Percentiles rank a stretch among this genome's conserved stretches.
These are phyloP conservation scores for Pseudopediastrum boryanum DNA, from an alignment of 139 green algal species.

Conservation along the genomic window DNA sequence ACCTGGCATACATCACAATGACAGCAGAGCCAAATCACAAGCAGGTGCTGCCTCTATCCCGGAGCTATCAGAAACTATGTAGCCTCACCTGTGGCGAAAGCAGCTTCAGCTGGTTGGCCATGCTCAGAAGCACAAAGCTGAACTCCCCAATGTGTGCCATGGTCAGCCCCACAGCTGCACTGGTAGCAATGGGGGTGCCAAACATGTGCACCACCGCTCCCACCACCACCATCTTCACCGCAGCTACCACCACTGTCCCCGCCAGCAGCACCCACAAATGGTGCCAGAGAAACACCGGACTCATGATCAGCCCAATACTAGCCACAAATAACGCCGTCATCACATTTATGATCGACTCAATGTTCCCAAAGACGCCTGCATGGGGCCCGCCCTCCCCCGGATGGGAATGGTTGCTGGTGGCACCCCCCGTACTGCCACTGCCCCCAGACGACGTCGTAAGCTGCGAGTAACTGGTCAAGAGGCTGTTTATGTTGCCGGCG, in stretches of 20 bases:
- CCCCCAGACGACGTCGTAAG: too few species aligned
- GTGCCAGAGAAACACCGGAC: conserved; percentile 82
- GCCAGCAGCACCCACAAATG: conserved; percentile 80
- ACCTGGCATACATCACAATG: neutral
- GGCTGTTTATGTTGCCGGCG: too few species aligned
- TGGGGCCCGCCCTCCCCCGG: too few species aligned
- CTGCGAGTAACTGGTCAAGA: too few species aligned
- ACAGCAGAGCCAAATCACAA: neutral
- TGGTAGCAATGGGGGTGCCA: conserved; percentile 42
- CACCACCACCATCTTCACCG: conserved; percentile 85
- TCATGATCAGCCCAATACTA: conserved; percentile 92
- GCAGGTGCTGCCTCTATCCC: neutral
- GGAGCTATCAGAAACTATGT: too few species aligned
- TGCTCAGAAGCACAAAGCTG: conserved; percentile 92
- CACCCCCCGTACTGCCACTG: too few species aligned
- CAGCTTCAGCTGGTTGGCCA: conserved; percentile 79
- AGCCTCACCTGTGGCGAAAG: conserved; percentile 53
- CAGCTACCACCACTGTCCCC: conserved; percentile 70
- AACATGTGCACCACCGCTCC: conserved; percentile 75
- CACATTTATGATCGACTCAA: conserved; percentile 68
- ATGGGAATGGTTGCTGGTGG: too few species aligned
- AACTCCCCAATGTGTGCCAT: conserved; percentile 96
- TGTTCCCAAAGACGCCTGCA: conserved; percentile 41
- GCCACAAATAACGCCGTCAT: conserved; percentile 95
- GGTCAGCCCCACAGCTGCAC: conserved; percentile 81